These are phyloP conservation scores for Penicillium nordicum DNA, from an alignment of 2,329 filamentous ascomycete species.

Conservation along the genomic window DNA sequence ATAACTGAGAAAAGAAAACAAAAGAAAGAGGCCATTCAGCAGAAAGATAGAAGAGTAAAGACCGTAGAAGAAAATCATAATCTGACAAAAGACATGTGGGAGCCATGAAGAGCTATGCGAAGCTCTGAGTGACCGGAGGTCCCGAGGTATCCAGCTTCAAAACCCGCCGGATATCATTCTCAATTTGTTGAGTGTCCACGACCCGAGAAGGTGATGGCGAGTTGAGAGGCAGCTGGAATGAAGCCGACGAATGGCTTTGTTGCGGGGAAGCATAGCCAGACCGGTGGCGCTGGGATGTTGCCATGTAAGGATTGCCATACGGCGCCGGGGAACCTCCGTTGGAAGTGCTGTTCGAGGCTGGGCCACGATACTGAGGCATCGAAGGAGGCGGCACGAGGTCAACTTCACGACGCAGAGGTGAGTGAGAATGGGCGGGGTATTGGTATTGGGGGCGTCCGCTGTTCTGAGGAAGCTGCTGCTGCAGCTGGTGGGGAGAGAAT, in stretches of 20 bases:
- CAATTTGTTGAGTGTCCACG: constrained; percentile 44
- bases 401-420: constrained; percentile 33
- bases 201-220: constrained; percentile 27
- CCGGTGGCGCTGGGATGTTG: constrained; percentile 10
- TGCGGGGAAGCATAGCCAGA: constrained; percentile 23
- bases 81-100: not conserved
- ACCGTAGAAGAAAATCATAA: not conserved
- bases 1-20: constrained; percentile 3
- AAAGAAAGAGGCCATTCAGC: not conserved
- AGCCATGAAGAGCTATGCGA: not conserved
- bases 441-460: constrained; percentile 22
- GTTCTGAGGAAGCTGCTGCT: constrained; percentile 18
- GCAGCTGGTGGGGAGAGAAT: constrained; percentile 8
- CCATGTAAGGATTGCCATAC: constrained; percentile 22
- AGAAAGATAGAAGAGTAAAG: constrained; percentile 1
- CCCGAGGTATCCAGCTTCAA: constrained; percentile 43
- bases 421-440: constrained; percentile 25
- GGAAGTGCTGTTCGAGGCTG: constrained; percentile 5
- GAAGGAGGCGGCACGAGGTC: constrained; percentile 5
- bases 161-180: constrained; percentile 48
- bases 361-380: not conserved
- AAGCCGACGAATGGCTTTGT: constrained; percentile 22
- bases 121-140: constrained; percentile 34
- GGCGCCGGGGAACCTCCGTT: constrained; percentile 20
- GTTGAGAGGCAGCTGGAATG: constrained; percentile 20